Evolutionary conservation across 176 grass and related monocot species (phyloP).

Genomic region (Musa beccarii): DNA sequence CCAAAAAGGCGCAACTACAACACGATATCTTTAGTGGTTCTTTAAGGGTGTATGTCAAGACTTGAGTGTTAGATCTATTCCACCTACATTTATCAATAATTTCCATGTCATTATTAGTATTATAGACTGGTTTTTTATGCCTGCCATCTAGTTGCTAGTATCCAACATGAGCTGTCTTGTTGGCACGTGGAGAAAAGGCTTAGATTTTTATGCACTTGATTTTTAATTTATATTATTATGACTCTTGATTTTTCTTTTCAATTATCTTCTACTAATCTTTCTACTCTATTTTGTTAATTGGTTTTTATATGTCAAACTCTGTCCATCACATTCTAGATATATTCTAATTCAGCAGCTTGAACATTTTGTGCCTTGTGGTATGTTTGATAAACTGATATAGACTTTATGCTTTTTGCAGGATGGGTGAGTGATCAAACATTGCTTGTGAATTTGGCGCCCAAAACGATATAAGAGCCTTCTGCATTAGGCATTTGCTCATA

Average conservation of each 20-base stretch:
- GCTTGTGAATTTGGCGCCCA: not conserved
- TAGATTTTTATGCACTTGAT: not conserved
- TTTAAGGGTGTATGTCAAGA: too few relatives aligned
- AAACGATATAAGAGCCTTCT: not conserved
- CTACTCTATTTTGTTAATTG: not conserved
- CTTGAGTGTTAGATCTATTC: too few relatives aligned
- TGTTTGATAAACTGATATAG: not conserved
- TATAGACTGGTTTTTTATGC: not conserved
- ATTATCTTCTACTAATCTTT: not conserved
- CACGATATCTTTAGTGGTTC: too few relatives aligned
- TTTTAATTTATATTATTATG: not conserved
- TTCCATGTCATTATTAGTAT: too few relatives aligned
- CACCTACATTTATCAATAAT: too few relatives aligned
- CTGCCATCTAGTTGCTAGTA: not conserved
- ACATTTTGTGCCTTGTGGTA: not conserved
- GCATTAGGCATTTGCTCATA: too few relatives aligned
- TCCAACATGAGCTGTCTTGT: not conserved
- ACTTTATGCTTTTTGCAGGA: slow-evolving; percentile 41
- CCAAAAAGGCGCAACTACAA: too few relatives aligned
- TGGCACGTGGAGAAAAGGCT: not conserved
- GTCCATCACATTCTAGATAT: not conserved
- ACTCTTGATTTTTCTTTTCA: not conserved
- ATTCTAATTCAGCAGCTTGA: not conserved
- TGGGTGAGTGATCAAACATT: slow-evolving; percentile 38
- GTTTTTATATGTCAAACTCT: not conserved